Conservation (phyloP, 805 yeast species). For the Wickerhamiella australiensis region DNA sequence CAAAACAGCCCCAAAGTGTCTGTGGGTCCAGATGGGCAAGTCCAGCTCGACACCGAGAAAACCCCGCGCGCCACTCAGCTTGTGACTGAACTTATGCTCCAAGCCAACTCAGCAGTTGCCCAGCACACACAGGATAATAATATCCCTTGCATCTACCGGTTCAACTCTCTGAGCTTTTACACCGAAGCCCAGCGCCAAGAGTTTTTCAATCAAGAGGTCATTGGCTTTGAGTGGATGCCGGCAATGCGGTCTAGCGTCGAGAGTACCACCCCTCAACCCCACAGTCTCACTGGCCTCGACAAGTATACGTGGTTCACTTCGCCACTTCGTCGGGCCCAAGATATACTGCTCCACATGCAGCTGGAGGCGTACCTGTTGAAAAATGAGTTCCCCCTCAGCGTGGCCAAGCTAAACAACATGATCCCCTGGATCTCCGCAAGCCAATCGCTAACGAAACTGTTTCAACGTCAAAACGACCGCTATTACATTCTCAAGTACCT, state of each 20-base stretch:
- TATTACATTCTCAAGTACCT: conserved; percentile 6
- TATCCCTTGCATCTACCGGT: conserved; percentile 25
- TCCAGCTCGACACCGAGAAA: background rate
- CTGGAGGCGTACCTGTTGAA: conserved; percentile 36
- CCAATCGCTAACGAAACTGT: background rate
- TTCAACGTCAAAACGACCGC: conserved; percentile 1
- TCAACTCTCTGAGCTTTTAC: conserved; percentile 21
- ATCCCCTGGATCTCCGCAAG: conserved; percentile 11
- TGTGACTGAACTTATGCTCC: conserved; percentile 77
- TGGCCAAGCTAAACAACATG: background rate
- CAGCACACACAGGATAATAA: conserved; percentile 17
- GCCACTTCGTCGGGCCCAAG: conserved; percentile 75
- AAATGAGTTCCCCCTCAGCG: conserved; percentile 13
- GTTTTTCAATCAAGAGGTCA: conserved; percentile 19
- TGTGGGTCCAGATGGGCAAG: background rate
- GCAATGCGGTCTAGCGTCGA: conserved; percentile 44
- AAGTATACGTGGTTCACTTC: conserved; percentile 71
- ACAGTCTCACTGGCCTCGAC: conserved; percentile 51
- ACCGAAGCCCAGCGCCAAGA: conserved; percentile 22
- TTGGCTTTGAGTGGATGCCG: conserved; percentile 33
- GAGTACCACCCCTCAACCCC: conserved; percentile 36
- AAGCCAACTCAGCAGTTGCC: conserved; percentile 45
- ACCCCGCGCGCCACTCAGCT: conserved; percentile 38
- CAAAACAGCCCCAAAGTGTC: background rate
- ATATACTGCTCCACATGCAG: conserved; percentile 71